Base-by-base conservation (phyloP, 192 early-diverging fungal species). In the Obelidium mucronatum region DNA sequence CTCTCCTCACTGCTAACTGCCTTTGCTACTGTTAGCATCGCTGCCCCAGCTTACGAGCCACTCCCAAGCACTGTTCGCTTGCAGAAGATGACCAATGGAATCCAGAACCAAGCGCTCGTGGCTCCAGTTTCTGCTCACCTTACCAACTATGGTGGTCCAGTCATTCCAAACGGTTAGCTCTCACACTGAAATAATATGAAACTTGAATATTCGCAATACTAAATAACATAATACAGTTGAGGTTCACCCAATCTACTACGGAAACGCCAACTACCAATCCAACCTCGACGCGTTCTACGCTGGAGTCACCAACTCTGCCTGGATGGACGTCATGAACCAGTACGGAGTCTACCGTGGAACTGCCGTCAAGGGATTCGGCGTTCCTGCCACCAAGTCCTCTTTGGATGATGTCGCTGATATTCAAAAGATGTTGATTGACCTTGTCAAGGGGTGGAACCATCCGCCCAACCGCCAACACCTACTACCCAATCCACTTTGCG, bases 401-500 rank as follows among this genome's bases (percentile, higher is more conserved):
- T 34, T 59, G 54, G 54, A 58, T 54, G 54, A 55, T 54, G 56
- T 53, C 26, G 48, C 8, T 42, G 66, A 55, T 54, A 72, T 72
- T 28, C 67, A 69, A n/a, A n/a, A n/a, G n/a, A n/a, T n/a, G 67
- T 51, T 70, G 24, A 48, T 54, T 11, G 44, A 11, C 48, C 6
- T 78, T 2, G 76, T 71, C 34, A 6, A 35, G n/a, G 1, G 1
- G 53, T 35, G 69, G 70, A 15, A 19, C 22, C 4, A 80, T 80
- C 40, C 28, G 78, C 40, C 80, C 80, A 48, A 81, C 80, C 6
- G 66, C 60, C 44, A 82, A 82, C 74, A 56, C 73, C 1, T 76
- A 81, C 74, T 81, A 77, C 67, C 73, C 80, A 34, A 82, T 82
- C 61, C 79, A 81, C 66, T 33, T 68, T 53, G 42, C 22, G 33